Conservation (phyloP, 768 basidiomycete genomes). For the Austroboletus eburneus region DNA sequence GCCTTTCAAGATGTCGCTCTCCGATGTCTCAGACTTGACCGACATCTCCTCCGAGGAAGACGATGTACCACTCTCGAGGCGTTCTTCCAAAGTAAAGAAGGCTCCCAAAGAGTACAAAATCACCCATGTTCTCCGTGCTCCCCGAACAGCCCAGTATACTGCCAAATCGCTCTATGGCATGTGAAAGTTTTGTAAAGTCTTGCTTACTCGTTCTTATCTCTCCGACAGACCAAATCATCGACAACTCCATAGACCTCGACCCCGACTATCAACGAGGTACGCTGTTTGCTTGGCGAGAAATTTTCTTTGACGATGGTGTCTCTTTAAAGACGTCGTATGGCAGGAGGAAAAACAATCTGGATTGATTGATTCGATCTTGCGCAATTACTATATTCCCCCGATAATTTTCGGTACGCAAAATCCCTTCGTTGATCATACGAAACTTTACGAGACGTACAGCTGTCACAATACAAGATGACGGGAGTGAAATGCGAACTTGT, state of each 20-base stretch:
- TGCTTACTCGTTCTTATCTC: neutral
- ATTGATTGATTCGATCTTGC: slow-evolving; percentile 60
- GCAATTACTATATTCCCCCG: slow-evolving; percentile 64
- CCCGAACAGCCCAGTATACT: slow-evolving; percentile 39
- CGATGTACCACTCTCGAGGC: slow-evolving; percentile 25
- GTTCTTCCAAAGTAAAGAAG: slow-evolving; percentile 21
- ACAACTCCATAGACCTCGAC: slow-evolving; percentile 49
- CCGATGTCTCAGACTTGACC: slow-evolving; percentile 46
- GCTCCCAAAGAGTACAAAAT: slow-evolving; percentile 29
- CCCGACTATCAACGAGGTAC: slow-evolving; percentile 65
- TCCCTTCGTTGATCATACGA: neutral
- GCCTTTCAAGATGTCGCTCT: slow-evolving; percentile 29
- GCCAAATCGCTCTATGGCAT: slow-evolving; percentile 43
- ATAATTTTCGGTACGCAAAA: slow-evolving; percentile 54
- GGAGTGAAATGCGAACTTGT: slow-evolving; percentile 45
- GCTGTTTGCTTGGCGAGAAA: slow-evolving; percentile 2
- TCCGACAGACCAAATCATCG: slow-evolving; percentile 43
- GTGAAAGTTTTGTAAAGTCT: neutral
- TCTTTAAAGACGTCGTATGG: slow-evolving; percentile 57
- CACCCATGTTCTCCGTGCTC: slow-evolving; percentile 32
- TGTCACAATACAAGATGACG: slow-evolving; percentile 36
- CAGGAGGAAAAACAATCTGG: slow-evolving; percentile 53
- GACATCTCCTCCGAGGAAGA: slow-evolving; percentile 42
- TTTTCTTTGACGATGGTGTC: no score
- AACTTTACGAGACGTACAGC: slow-evolving; percentile 29